Percentiles rank a stretch among this genome's conserved stretches.
Conservation (phyloP, 257 asterid genomes). For the Solanum peruvianum region DNA sequence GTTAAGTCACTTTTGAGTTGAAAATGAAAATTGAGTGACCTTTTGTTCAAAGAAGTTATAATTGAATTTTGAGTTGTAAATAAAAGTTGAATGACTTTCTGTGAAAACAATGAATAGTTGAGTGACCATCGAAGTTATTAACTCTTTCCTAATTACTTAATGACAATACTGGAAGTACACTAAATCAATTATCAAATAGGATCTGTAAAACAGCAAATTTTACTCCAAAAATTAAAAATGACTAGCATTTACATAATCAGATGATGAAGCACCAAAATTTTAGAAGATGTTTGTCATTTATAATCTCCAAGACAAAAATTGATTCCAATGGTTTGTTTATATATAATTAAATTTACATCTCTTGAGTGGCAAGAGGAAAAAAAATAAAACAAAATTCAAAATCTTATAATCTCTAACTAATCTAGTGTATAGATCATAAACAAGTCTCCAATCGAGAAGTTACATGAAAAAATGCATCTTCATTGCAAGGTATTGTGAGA, state of each 20-base stretch:
- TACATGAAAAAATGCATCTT: background rate
- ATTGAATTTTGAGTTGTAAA: too few species aligned
- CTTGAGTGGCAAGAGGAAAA: background rate
- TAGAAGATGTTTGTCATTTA: background rate
- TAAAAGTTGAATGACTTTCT: too few species aligned
- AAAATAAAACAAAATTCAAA: background rate
- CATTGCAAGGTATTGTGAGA: constrained; percentile 1
- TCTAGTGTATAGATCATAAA: background rate
- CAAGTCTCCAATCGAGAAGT: background rate
- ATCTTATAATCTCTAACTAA: background rate
- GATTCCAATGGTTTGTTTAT: background rate
- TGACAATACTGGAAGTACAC: background rate
- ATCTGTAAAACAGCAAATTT: background rate
- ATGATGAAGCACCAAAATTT: background rate
- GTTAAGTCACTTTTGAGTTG: too few species aligned
- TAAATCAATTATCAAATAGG: background rate
- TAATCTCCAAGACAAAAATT: background rate
- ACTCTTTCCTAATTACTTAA: too few species aligned
- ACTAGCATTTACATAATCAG: background rate
- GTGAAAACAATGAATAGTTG: too few species aligned
- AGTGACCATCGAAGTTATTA: too few species aligned
- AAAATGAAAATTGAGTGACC: too few species aligned
- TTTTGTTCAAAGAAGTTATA: too few species aligned
- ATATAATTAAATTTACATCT: background rate
- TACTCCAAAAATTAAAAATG: background rate